Evolutionary conservation across 2,329 filamentous ascomycete genomes (phyloP), one percentile per base, ranked within the genome.

Genomic region (Fusarium verticillioides): DNA sequence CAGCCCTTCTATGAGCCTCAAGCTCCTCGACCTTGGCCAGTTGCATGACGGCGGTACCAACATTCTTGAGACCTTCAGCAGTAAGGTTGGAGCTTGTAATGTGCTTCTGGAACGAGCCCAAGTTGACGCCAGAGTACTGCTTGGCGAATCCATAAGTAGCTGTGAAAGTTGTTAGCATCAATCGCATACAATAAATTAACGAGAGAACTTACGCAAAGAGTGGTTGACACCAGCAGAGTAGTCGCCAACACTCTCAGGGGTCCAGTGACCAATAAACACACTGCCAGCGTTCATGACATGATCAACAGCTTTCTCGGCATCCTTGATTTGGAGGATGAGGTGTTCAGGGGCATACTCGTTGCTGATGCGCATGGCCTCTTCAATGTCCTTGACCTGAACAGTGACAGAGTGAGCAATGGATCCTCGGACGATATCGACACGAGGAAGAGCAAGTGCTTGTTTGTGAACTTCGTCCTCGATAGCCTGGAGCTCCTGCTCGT

Each of bases 141-240:
- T 97, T 97, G 54, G 96, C 96, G 79, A 97, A 99, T 44, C 96
- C 96, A 80, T 98, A 99, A 1, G 96, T 99, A 59, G 96, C 95
- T 97, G 16, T 23, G 23, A 13, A 60, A 74, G 66, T 76, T 54
- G 62, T 78, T 66, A 78, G 76, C 32, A 63, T 49, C 18, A n/a
- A 57, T 34, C 4, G 32, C n/a, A 43, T 32, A 8, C 39, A 44
- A 42, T 2, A 44, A 26, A 26, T 30, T 37, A n/a, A 23, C 44
- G 21, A 26, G 39, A 28, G 23, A 63, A 92, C 94, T 90, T 92
- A 97, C 95, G 96, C 74, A 99, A 86, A 66, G 94, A 97, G 86
- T 99, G 96, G 83, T 99, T 99, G 46, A 99, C 96, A 79, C 96
- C 96, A 60, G 96, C 96, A 72, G 95, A 97, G 85, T 99, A 99